Evolutionary conservation across 345 rosid species (phyloP).

Genomic region (Sonneratia caseolaris): DNA sequence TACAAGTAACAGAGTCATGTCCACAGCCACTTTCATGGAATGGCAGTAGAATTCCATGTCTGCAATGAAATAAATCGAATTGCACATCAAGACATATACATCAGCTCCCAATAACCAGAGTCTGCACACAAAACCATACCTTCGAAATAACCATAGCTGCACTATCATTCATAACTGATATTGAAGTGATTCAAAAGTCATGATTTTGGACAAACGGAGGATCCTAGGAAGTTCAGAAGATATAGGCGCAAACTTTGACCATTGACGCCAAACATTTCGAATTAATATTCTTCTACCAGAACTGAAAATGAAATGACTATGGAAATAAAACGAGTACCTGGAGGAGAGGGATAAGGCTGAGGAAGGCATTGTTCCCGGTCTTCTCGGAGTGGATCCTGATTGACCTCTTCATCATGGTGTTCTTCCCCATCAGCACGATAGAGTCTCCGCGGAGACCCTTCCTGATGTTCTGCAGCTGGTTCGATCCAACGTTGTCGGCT

Average conservation of each 20-base stretch:
- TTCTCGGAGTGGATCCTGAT: constrained; percentile 67
- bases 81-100: not conserved
- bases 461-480: constrained; percentile 83
- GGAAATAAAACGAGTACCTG: constrained; percentile 35
- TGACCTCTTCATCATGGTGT: constrained; percentile 94
- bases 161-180: not conserved
- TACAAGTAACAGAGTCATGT: too few relatives aligned
- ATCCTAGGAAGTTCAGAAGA: not conserved
- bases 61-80: not conserved
- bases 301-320: not conserved
- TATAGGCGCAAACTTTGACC: not conserved
- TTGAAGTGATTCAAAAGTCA: not conserved
- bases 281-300: not conserved
- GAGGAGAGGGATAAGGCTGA: constrained; percentile 68
- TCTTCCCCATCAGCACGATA: constrained; percentile 84
- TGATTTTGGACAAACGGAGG: not conserved
- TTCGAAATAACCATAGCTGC: not conserved
- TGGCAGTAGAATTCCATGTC: not conserved
- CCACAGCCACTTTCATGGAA: not conserved
- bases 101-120: not conserved
- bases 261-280: not conserved
- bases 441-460: constrained; percentile 79
- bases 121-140: not conserved
- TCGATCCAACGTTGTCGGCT: constrained; percentile 90
- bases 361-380: constrained; percentile 49